Evolutionary conservation across 495 filamentous ascomycete species (phyloP), one percentile per base, ranked within the genome.

Genomic region (Thozetella sp.): DNA sequence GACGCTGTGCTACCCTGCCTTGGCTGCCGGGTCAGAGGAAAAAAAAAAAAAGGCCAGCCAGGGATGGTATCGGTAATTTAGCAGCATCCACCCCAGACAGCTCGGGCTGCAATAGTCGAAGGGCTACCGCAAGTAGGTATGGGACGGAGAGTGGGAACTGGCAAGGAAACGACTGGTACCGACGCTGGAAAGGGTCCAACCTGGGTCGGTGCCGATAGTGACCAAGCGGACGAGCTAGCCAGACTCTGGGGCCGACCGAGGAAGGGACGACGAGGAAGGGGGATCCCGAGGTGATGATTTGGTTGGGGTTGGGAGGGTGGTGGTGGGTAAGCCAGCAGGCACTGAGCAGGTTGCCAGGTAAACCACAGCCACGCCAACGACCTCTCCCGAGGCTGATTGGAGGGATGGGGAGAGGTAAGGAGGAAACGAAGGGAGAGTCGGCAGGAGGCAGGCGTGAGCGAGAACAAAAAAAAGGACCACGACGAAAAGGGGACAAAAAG

Each of bases 21-120:
- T n/a, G n/a, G n/a, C n/a, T n/a, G n/a, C n/a, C n/a, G n/a, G n/a
- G n/a, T n/a, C n/a, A n/a, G n/a, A n/a, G n/a, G n/a, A n/a, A n/a
- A n/a, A n/a, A n/a, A 10, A 48, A 3, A 48, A 13, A 4, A n/a
- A 10, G 11, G 43, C 43, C 20, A 48, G n/a, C 11, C 11, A 48
- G 43, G 43, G 43, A 48, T 48, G 43, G 43, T 19, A n/a, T 48
- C 43, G 43, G 43, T 48, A 48, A 48, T 48, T n/a, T 48, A 48
- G 43, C 4, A 10, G 11, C 10, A 11, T 20, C 43, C 9, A 48
- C 43, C 6, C 43, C 10, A 48, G 9, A 48, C 4, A 19, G 20
- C 30, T 15, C n/a, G n/a, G n/a, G n/a, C n/a, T n/a, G n/a, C n/a
- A n/a, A n/a, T n/a, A n/a, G n/a, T n/a, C n/a, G n/a, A n/a, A n/a